Base-by-base conservation (phyloP, 768 basidiomycete species). In the Inosperma sp. region DNA sequence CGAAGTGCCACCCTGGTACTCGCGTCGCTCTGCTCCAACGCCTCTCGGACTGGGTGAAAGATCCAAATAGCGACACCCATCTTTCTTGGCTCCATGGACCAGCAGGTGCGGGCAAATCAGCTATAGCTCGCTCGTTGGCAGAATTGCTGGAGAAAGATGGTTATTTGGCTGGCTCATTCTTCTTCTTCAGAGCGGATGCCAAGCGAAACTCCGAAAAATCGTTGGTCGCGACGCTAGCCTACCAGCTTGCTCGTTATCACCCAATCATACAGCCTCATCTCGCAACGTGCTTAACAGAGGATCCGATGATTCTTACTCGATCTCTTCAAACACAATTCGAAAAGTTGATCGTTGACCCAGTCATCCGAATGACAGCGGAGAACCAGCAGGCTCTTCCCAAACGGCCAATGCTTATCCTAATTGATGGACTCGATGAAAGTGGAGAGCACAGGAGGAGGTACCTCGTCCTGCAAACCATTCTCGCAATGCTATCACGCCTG, bases 371-470 rank as follows among this genome's bases (percentile, higher is more conserved):
- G 9, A 31, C 9, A 7, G 16, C 16, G 9, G 37, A 8, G 16
- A 39, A 21, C 4, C 23, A 23, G 27, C 13, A 35, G 7, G 30
- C 33, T 16, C 21, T 17, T 8, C 36, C 36, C 29, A 35, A 16
- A n/a, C 39, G 48, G 4, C 27, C 27, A 2, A 21, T 19, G 16
- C 16, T 49, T 13, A 27, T 54, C 17, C 39, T 54, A 12, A 25
- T 51, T 7, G 44, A 54, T 40, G 53, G 53, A 16, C 41, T 54
- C 7, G 53, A 54, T 21, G 49, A 46, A 51, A 46, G 49, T 30
- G 26, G 22, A 12, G 37, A 46, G 8, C 8, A 22, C 5, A 27
- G 16, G 23, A 25, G 19, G n/a, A 49, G 39, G 23, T 23, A 30
- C 19, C 13, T 19, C 13, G n/a, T 44, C 12, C n/a, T 54, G 4